Conservation (phyloP, 192 early-diverging fungal species). For the Rhizoclosmatium sp. region DNA sequence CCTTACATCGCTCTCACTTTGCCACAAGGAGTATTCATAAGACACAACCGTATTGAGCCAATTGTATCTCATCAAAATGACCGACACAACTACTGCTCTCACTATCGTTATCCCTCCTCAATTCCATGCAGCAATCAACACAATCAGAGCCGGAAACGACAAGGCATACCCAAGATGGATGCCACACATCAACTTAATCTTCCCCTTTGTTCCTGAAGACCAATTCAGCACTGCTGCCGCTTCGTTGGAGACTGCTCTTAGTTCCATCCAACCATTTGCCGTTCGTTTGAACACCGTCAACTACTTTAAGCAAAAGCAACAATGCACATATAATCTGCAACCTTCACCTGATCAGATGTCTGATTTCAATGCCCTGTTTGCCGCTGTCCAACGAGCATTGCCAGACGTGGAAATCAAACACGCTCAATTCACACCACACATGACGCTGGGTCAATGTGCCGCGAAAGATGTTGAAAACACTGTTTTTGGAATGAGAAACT, state of each 20-base stretch:
- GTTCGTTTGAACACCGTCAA: neutral
- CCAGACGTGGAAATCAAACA: neutral
- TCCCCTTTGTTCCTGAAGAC: neutral
- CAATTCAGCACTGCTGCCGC: neutral
- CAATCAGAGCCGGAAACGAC: neutral
- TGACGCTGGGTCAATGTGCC: slow-evolving; percentile 9
- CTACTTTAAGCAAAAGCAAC: neutral
- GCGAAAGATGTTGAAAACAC: neutral
- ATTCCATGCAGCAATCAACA: slow-evolving; percentile 3
- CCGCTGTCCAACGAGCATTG: neutral
- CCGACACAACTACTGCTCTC: neutral
- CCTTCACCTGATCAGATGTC: neutral
- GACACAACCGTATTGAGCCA: no score
- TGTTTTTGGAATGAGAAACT: neutral
- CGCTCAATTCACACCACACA: neutral
- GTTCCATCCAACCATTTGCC: neutral
- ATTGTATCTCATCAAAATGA: neutral
- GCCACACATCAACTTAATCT: slow-evolving; percentile 17
- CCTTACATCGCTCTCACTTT: no score
- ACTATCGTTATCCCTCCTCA: neutral
- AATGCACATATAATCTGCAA: neutral
- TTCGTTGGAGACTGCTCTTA: neutral
- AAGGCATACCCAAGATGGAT: slow-evolving; percentile 1
- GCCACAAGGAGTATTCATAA: no score
- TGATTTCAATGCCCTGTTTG: neutral